Percentiles rank a stretch among this genome's conserved stretches.
Evolutionary conservation across 768 basidiomycete genomes (phyloP).

Genomic region (Gymnopilus junonius): DNA sequence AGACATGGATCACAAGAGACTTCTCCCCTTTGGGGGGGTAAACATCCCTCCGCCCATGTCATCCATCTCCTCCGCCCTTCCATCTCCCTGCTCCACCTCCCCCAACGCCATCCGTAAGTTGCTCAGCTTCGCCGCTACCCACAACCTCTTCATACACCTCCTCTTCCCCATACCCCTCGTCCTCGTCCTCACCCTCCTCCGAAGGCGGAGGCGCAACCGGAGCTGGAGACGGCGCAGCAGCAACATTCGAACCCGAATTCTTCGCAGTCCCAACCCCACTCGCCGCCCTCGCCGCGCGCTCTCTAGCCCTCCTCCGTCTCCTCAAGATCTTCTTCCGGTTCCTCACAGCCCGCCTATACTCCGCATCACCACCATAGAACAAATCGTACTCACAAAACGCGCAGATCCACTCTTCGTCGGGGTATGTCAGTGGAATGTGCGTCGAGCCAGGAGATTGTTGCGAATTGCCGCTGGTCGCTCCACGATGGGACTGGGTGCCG

Average conservation of each 20-base stretch:
- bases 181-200: conserved; percentile 24
- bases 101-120: conserved; percentile 21
- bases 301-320: conserved; percentile 71
- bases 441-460: conserved; percentile 10
- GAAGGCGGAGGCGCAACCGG: conserved; percentile 13
- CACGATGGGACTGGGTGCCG: too few relatives aligned
- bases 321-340: conserved; percentile 80
- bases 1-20: background rate
- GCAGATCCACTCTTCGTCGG: conserved; percentile 92
- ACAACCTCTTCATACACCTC: conserved; percentile 25
- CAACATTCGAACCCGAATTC: conserved; percentile 13
- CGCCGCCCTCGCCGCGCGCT: conserved; percentile 60
- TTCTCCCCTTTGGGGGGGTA: background rate
- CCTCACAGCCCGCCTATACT: conserved; percentile 66
- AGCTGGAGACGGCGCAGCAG: conserved; percentile 17
- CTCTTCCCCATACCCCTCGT: conserved; percentile 27
- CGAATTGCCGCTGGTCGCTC: background rate
- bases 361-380: conserved; percentile 84
- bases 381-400: conserved; percentile 91
- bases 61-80: background rate
- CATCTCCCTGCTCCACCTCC: conserved; percentile 5
- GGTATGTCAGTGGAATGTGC: conserved; percentile 50
- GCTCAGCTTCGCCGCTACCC: conserved; percentile 24
- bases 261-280: conserved; percentile 36
- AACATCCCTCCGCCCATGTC: background rate